A percentile compares a stretch with the other conserved stretches of the same genome.
Conservation (phyloP, 2,329 filamentous ascomycete species). For the Fonsecaea erecta region DNA sequence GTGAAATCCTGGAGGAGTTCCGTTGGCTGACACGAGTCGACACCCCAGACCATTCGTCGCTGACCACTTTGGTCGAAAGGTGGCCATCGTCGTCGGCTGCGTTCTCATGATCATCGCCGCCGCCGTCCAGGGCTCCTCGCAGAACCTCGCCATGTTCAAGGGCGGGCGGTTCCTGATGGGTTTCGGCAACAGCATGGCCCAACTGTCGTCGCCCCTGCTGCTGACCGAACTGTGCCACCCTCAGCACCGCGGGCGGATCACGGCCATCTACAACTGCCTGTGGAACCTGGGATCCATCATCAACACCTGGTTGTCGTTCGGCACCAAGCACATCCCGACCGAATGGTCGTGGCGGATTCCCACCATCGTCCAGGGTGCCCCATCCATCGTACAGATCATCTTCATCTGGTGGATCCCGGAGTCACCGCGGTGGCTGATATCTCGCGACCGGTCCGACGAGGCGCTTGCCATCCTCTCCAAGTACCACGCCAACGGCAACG, state of each 20-base stretch:
- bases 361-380: constrained; percentile 7
- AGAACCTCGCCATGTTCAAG: constrained; percentile 8
- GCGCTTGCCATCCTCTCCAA: constrained; percentile 6
- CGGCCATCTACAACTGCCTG: constrained; percentile 8
- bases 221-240: constrained; percentile 8
- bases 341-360: constrained; percentile 9
- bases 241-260: constrained; percentile 3
- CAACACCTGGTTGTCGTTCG: neutral
- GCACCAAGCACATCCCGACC: neutral
- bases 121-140: constrained; percentile 4
- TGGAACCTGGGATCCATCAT: constrained; percentile 12
- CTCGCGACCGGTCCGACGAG: too few relatives aligned
- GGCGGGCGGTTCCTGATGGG: constrained; percentile 8
- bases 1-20: too few relatives aligned
- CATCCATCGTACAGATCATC: constrained; percentile 1
- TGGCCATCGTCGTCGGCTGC: constrained; percentile 5
- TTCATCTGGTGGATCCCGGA: constrained; percentile 7
- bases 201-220: constrained; percentile 7
- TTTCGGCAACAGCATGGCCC: constrained; percentile 7
- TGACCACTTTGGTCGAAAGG: constrained; percentile 2
- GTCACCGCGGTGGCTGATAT: neutral
- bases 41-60: constrained; percentile 1
- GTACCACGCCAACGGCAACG: constrained; percentile 9
- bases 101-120: constrained; percentile 6
- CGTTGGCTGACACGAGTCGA: too few relatives aligned